Base-by-base conservation (phyloP, 805 yeast species). In the Maudiozyma turicensis region DNA sequence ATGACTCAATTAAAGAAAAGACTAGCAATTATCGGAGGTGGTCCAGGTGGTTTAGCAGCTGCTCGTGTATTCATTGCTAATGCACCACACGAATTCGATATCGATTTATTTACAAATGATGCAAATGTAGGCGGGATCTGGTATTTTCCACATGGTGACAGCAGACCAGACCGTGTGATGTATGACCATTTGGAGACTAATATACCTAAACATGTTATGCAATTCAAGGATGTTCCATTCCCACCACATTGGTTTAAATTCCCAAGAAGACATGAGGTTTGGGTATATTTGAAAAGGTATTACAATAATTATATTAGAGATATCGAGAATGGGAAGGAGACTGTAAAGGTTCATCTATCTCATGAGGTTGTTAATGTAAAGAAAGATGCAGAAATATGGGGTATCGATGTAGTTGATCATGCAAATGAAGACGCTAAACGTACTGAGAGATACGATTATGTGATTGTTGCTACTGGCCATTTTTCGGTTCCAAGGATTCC, bases 21-120 rank as follows among this genome's bases (percentile, higher is more conserved):
- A 35, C 70, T 85, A 3, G 88, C 87, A 0, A 76, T 86, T 8
- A 72, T 86, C 28, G 95, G 95, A 2, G 89, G 79, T 2, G 95
- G 95, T 0, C 90, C 93, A 0, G 73, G 78, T 42, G 95, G 91
- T 0, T 66, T 82, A 20, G 86, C 82, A 0, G 68, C 77, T 3
- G 80, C 86, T 0, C 78, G 81, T 50, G 86, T 89, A 0, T 68
- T 86, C 9, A 54, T 76, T 7, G 74, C 70, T 8, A 89, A 82
- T 54, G 68, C 70, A 8, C 43, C 38, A 15, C 58, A 64, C 1
- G 60, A 67, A 3, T 75, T 76, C 53, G 66, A 71, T 8, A 71
- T 86, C 44, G 77, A 75, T 29, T 70, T 84, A 5, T 84, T 73
- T 58, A 95, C 86, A 54, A 70, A 75, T 44, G 72, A 84, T 52